A percentile compares a stretch with the other conserved stretches of the same genome.
Evolutionary conservation across 2,329 filamentous ascomycete genomes (phyloP).

Genomic region (Penicillium sp.): DNA sequence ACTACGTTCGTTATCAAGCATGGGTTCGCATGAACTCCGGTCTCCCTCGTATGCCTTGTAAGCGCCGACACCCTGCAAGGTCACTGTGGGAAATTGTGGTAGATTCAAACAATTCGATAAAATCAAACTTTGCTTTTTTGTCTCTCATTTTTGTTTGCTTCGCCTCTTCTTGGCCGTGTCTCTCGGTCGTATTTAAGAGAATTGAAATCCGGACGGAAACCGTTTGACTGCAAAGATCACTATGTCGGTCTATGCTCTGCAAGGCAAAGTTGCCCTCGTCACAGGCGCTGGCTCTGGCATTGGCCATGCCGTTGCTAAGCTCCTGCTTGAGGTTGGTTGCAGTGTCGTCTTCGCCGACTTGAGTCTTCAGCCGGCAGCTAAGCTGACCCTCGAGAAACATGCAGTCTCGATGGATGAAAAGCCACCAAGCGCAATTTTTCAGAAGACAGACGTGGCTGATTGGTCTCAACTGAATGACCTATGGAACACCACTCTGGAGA

Average conservation of each 20-base stretch:
- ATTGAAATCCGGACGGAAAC: background rate
- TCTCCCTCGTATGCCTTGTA: too few species aligned
- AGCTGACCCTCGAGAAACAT: conserved; percentile 13
- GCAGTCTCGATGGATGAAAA: background rate
- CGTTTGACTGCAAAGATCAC: background rate
- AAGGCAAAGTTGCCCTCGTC: conserved; percentile 10
- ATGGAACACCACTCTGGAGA: conserved; percentile 11
- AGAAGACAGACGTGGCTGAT: conserved; percentile 17
- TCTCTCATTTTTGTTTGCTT: too few species aligned
- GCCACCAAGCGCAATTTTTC: background rate
- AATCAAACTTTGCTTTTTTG: too few species aligned
- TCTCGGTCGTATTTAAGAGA: background rate
- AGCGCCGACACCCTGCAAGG: too few species aligned
- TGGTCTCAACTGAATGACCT: conserved; percentile 31
- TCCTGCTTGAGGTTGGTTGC: conserved; percentile 25
- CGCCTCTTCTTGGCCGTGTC: too few species aligned
- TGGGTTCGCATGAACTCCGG: too few species aligned
- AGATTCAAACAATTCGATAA: too few species aligned
- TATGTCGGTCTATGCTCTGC: background rate
- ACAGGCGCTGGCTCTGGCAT: conserved; percentile 16
- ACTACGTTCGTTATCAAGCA: too few species aligned
- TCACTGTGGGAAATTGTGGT: too few species aligned
- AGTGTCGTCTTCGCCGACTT: conserved; percentile 31
- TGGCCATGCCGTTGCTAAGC: conserved; percentile 19
- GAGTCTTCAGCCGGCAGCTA: conserved; percentile 23